A percentile compares a stretch with the other conserved stretches of the same genome.
These are phyloP conservation scores for Aspergillus unguis DNA, from an alignment of 2,329 filamentous ascomycete genomes.

Conservation along the genomic window DNA sequence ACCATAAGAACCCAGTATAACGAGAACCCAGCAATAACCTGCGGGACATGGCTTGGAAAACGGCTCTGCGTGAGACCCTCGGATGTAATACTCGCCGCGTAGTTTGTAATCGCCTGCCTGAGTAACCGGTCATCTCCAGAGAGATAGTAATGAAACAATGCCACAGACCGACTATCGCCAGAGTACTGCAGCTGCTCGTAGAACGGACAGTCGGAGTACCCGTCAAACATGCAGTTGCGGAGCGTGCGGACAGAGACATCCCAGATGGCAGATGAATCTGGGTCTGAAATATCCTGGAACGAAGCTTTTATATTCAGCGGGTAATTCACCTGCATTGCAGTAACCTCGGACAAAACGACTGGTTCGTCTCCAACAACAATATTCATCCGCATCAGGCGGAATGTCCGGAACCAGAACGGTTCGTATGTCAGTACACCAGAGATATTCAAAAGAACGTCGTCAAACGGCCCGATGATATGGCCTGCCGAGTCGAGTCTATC, in stretches of 20 bases:
- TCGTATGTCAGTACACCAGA: slow-evolving; percentile 26
- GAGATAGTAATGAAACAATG: slow-evolving; percentile 32
- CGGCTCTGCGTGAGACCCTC: slow-evolving; percentile 31
- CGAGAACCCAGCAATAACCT: slow-evolving; percentile 29
- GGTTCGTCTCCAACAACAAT: slow-evolving; percentile 23
- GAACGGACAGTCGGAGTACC: slow-evolving; percentile 36
- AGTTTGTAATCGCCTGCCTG: slow-evolving; percentile 33
- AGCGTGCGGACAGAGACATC: slow-evolving; percentile 31
- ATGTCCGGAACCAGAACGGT: slow-evolving; percentile 44
- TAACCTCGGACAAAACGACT: slow-evolving; percentile 25
- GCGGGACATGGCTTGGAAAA: slow-evolving; percentile 31
- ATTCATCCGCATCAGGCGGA: slow-evolving; percentile 34
- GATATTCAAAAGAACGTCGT: slow-evolving; percentile 32
- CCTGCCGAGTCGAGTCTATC: slow-evolving; percentile 35
- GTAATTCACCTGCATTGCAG: slow-evolving; percentile 37
- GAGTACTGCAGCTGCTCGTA: slow-evolving; percentile 38
- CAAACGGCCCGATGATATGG: slow-evolving; percentile 38
- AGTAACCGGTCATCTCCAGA: slow-evolving; percentile 33
- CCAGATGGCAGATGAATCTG: slow-evolving; percentile 26
- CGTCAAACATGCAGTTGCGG: slow-evolving; percentile 37
- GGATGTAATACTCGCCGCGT: slow-evolving; percentile 25
- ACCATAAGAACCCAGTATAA: slow-evolving; percentile 34
- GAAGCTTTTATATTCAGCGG: slow-evolving; percentile 32
- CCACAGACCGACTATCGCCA: slow-evolving; percentile 24
- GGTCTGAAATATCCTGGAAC: slow-evolving; percentile 15